Base-by-base conservation (phyloP, 768 basidiomycete genomes). In the Amanita jacksonii region DNA sequence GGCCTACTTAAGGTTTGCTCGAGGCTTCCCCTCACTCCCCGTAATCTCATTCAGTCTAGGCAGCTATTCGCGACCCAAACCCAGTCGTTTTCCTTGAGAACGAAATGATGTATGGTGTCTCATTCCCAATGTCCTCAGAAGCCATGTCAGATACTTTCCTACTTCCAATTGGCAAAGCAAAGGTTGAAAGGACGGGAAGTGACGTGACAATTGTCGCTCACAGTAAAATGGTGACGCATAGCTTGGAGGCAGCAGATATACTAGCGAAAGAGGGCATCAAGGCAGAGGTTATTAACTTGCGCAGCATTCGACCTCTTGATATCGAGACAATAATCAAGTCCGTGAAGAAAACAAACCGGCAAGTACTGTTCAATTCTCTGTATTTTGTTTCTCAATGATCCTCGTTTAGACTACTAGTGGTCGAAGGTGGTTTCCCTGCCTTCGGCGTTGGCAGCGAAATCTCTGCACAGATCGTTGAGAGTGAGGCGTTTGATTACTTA, bases 391-490 rank as follows among this genome's bases (percentile, higher is more conserved):
- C 18, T 34, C 41, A 4, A 45, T 35, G 45, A 46, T 5, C 37
- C 39, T 54, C 28, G 24, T 48, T 20, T 51, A 92, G 89, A 45
- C 76, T 99, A 50, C 72, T 99, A 43, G 88, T 86, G 46, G 93
- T 91, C 40, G 96, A 99, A 66, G 94, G 94, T 64, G 96, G 96
- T 30, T 99, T 96, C 90, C 96, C 96, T 30, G 82, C 77, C 39
- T 98, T 97, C 63, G 91, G 96, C 69, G 94, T 99, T 44, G 96
- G 96, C 52, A 93, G 91, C 54, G 96, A 99, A 67, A 94, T 99
- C 56, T 89, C 88, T 53, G 96, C 96, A 10, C 93, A 98, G 64
- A 90, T 98, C 54, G 74, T 94, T 44, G 96, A 99, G 74, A 89
- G 88, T 54, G 90, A 96, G 56, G 94, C 92, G 2, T 99, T 94